Conservation (phyloP, 441 rosid species). For the Cnidoscolus chayamansa region DNA sequence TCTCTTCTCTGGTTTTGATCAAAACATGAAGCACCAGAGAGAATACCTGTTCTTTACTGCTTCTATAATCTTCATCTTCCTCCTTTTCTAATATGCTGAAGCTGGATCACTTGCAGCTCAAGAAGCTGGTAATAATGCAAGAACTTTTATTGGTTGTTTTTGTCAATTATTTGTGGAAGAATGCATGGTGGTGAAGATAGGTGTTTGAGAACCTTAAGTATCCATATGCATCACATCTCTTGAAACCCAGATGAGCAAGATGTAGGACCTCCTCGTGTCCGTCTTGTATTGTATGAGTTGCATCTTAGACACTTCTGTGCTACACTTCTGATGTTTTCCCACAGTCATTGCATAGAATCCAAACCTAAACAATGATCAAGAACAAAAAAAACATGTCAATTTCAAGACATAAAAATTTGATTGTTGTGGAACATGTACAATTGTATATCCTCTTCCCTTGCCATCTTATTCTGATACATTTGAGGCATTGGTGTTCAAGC, state of each 20-base stretch:
- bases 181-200: background rate
- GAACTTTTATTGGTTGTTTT: background rate
- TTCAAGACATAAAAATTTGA: background rate
- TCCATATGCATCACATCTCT: constrained; percentile 15
- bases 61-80: constrained; percentile 17
- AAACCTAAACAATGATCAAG: constrained; percentile 42
- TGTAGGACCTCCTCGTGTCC: constrained; percentile 40
- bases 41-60: constrained; percentile 9
- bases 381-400: background rate
- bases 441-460: constrained; percentile 23
- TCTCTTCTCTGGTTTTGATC: background rate
- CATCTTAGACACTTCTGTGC: constrained; percentile 74
- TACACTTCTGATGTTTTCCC: constrained; percentile 50
- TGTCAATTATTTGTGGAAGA: background rate
- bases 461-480: constrained; percentile 62
- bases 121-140: constrained; percentile 40
- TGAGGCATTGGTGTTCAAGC: constrained; percentile 81
- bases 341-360: constrained; percentile 94
- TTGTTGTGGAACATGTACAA: background rate
- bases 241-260: constrained; percentile 36
- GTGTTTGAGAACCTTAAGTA: too few species aligned
- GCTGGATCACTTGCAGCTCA: constrained; percentile 23
- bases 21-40: constrained; percentile 29
- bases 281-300: constrained; percentile 73
- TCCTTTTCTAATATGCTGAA: constrained; percentile 6